These are phyloP conservation scores for Phyllosticta ampelicida DNA, from an alignment of 2,329 filamentous ascomycete genomes.

Conservation along the genomic window DNA sequence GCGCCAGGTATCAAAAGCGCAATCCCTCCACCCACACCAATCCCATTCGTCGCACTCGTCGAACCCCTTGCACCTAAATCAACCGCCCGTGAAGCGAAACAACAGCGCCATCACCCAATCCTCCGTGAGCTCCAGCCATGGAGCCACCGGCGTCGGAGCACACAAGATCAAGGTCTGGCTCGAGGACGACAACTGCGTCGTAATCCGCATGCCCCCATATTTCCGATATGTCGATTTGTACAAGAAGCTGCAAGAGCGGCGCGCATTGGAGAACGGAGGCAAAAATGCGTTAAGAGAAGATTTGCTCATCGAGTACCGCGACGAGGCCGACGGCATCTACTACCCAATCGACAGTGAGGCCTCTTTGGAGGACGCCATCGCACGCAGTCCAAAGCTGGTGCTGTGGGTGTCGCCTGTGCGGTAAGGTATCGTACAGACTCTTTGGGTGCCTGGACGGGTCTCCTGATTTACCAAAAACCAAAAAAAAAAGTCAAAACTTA, in stretches of 20 bases:
- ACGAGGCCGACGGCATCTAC: slow-evolving; percentile 67
- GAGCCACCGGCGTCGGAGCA: slow-evolving; percentile 21
- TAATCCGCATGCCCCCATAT: slow-evolving; percentile 75
- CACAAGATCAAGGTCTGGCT: slow-evolving; percentile 94
- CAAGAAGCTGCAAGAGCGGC: slow-evolving; percentile 73
- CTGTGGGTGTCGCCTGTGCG: slow-evolving; percentile 6
- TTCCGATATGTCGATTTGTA: slow-evolving; percentile 68
- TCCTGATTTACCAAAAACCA: not conserved
- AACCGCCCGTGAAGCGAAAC: slow-evolving; percentile 26
- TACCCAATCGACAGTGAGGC: slow-evolving; percentile 66
- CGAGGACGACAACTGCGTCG: slow-evolving; percentile 73
- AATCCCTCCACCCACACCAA: slow-evolving; percentile 11
- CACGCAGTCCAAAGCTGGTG: slow-evolving; percentile 70
- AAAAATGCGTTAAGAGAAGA: slow-evolving; percentile 41
- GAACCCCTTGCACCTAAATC: slow-evolving; percentile 12
- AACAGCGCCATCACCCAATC: slow-evolving; percentile 25
- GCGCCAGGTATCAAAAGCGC: slow-evolving; percentile 27
- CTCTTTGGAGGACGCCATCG: slow-evolving; percentile 69
- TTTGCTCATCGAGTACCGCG: slow-evolving; percentile 73
- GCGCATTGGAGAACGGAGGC: slow-evolving; percentile 52
- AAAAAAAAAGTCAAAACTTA: not conserved
- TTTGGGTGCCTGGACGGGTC: not conserved
- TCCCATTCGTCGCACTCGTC: not conserved
- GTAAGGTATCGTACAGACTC: not conserved
- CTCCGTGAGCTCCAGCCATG: slow-evolving; percentile 13